Evolutionary conservation across 2,329 filamentous ascomycete species (phyloP).

Genomic region (Cryphonectria parasitica): DNA sequence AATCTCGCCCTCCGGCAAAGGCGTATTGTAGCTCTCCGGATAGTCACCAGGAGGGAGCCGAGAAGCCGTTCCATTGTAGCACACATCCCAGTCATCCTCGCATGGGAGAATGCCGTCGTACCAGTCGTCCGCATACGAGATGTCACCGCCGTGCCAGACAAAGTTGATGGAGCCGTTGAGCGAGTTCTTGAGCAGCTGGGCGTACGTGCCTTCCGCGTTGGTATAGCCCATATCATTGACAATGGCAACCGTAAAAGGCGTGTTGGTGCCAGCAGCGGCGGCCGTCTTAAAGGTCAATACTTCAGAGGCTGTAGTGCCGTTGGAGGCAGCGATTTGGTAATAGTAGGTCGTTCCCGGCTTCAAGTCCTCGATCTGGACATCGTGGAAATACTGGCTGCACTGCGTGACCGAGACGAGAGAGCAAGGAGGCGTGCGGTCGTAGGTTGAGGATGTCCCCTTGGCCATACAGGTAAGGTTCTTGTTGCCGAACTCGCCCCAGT

Average conservation of each 20-base stretch:
- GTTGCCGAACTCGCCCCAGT: conserved; percentile 45
- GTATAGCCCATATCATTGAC: conserved; percentile 60
- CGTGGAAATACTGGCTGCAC: conserved; percentile 56
- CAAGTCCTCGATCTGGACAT: conserved; percentile 49
- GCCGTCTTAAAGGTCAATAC: conserved; percentile 52
- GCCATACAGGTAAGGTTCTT: conserved; percentile 40
- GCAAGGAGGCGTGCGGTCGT: conserved; percentile 55
- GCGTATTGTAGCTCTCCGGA: conserved; percentile 46
- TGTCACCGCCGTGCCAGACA: conserved; percentile 57
- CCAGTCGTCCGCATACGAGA: conserved; percentile 56
- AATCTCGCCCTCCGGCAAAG: conserved; percentile 49
- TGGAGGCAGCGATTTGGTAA: conserved; percentile 53
- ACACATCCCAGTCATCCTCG: conserved; percentile 50
- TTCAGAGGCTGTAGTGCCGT: conserved; percentile 52
- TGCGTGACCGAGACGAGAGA: conserved; percentile 50
- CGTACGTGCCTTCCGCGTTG: conserved; percentile 52
- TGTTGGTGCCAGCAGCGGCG: conserved; percentile 45
- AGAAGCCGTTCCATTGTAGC: conserved; percentile 53
- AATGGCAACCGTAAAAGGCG: conserved; percentile 49
- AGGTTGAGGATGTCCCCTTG: conserved; percentile 47
- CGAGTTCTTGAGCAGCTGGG: conserved; percentile 45
- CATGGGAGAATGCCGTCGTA: conserved; percentile 55
- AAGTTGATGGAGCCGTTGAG: conserved; percentile 50
- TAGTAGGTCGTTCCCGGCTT: conserved; percentile 52
- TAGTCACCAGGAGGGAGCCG: conserved; percentile 44